phyloP scores from a whole-genome alignment of 2,329 filamentous ascomycete genomes.

The Cytospora chrysosperma region DNA sequence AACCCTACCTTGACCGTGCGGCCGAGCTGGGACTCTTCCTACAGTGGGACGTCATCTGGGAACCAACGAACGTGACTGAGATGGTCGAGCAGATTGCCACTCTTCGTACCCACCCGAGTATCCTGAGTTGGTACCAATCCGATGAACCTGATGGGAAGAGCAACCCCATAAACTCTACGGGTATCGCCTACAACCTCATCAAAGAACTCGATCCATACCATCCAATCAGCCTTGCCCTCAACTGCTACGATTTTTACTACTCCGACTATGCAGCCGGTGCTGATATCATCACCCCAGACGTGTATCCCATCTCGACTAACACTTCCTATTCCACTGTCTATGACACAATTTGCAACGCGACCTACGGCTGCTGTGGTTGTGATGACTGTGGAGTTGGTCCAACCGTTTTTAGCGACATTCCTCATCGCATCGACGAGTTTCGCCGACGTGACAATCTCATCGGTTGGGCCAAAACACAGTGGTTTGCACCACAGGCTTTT shows the following conservation, averaged over 20 bases:
- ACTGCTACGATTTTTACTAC: slow-evolving; percentile 54
- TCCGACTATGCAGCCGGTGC: slow-evolving; percentile 47
- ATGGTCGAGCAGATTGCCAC: slow-evolving; percentile 35
- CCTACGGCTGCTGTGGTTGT: slow-evolving; percentile 54
- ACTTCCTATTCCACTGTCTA: slow-evolving; percentile 44
- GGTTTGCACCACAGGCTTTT: slow-evolving; percentile 52
- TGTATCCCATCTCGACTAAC: slow-evolving; percentile 50
- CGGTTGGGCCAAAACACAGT: slow-evolving; percentile 42
- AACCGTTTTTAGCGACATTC: slow-evolving; percentile 44
- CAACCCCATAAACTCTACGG: slow-evolving; percentile 45
- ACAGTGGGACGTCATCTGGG: slow-evolving; percentile 27
- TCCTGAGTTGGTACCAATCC: slow-evolving; percentile 49
- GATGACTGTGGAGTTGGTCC: slow-evolving; percentile 42
- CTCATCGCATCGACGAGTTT: slow-evolving; percentile 42
- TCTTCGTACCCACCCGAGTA: slow-evolving; percentile 34
- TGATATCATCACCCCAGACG: slow-evolving; percentile 47
- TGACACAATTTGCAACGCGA: slow-evolving; percentile 47
- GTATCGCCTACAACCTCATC: slow-evolving; percentile 42
- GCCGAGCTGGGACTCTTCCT: slow-evolving; percentile 27
- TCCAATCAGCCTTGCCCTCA: slow-evolving; percentile 50
- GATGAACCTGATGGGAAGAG: slow-evolving; percentile 51
- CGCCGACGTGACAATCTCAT: slow-evolving; percentile 42
- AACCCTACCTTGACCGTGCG: slow-evolving; percentile 27
- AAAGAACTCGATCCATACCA: slow-evolving; percentile 50
- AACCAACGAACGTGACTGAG: slow-evolving; percentile 20